A percentile compares a stretch with the other conserved stretches of the same genome.
These are phyloP conservation scores for Aspergillus nomiae DNA, from an alignment of 2,329 filamentous ascomycete genomes.

Conservation along the genomic window DNA sequence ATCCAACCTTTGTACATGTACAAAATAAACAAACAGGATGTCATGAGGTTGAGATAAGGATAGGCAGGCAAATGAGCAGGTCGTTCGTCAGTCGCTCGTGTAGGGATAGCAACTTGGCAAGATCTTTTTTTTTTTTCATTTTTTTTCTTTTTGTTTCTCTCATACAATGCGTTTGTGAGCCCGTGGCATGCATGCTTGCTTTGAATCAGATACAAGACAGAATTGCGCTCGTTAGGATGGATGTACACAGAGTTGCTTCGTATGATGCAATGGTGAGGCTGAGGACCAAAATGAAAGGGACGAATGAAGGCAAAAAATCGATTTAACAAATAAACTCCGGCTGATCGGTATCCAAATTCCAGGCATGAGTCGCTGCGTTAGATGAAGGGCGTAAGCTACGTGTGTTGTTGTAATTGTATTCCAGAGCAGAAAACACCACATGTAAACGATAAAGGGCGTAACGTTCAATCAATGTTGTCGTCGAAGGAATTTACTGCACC, in stretches of 20 bases:
- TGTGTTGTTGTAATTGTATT: constrained; percentile 8
- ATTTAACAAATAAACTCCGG: constrained; percentile 21
- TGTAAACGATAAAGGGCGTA: constrained; percentile 3
- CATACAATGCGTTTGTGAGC: constrained; percentile 3
- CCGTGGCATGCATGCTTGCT: constrained; percentile 2
- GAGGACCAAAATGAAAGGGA: background rate
- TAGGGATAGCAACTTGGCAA: background rate
- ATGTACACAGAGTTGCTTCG: constrained; percentile 4
- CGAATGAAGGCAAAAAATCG: constrained; percentile 1
- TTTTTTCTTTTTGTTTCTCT: background rate
- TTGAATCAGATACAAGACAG: constrained; percentile 3
- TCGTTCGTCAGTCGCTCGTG: background rate
- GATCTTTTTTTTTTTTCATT: background rate
- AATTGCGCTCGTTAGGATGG: constrained; percentile 12
- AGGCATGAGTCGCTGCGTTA: constrained; percentile 28
- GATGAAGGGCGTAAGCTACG: constrained; percentile 19
- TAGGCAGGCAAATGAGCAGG: background rate
- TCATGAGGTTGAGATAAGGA: constrained; percentile 2
- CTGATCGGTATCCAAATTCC: constrained; percentile 21
- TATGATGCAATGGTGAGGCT: constrained; percentile 1
- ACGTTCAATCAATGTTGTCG: constrained; percentile 33
- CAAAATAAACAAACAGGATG: background rate
- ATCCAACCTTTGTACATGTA: background rate
- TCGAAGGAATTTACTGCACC: constrained; percentile 30
- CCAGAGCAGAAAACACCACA: constrained; percentile 6